Base-by-base conservation (phyloP, 345 rosid genomes). In the Eucalyptus pumila region DNA sequence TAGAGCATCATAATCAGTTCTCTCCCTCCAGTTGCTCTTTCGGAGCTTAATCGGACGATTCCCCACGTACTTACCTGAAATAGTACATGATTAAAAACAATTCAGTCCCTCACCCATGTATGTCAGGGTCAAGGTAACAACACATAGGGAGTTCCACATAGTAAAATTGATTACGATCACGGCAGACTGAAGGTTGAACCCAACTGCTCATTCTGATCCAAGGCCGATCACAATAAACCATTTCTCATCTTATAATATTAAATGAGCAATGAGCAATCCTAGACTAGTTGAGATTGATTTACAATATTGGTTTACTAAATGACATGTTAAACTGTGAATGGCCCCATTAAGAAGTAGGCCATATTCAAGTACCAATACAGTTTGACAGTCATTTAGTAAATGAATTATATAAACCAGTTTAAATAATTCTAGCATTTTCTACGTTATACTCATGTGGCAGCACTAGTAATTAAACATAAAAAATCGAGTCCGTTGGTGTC, bases 11-110 rank as follows among this genome's bases (percentile, higher is more conserved):
- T 87, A 87, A 86, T 98, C 99, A 60, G 93, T 98, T 88, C 99
- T 95, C 91, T 98, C 99, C 93, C 92, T 96, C 99, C 99, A 98
- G 90, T 96, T 98, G 94, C 99, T 98, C 94, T 98, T 98, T 19
- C 99, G 94, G 86, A 98, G 93, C 89, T 98, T 98, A 86, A 98
- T 97, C 4, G 99, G 99, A 60, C 99, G 93, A 90, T 98, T 98
- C 85, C 99, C 99, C 24, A 98, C 99, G 91, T 98, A 98, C 90
- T 98, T 98, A 67, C 99, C 99, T 98, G 94, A 87, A 86, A 87
- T 23, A 30, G 30, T 54, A 56, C 34, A 32, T 54, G 19, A 37
- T 76, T 37, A 76, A 76, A 65, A 76, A 11, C 15, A 40, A 76
- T 76, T 76, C 47, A 40, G 47, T 40, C 21, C 15, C 45, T 40